Evolutionary conservation across 768 basidiomycete genomes (phyloP).

Genomic region (Boletus tomentosulus): DNA sequence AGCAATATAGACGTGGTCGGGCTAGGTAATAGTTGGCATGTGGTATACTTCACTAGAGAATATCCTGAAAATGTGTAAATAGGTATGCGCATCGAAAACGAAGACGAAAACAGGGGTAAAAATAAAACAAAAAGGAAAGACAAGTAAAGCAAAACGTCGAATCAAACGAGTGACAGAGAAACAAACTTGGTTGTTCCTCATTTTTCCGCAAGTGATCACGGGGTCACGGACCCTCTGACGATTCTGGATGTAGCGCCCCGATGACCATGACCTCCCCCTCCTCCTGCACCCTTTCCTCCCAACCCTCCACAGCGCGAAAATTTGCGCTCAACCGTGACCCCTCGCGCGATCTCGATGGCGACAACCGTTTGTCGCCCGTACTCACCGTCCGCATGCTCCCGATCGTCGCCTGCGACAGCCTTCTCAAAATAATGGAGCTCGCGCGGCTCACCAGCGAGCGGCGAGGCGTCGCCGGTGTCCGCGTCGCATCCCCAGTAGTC

Average conservation of each 20-base stretch:
- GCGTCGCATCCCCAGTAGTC: constrained; percentile 1
- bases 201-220: too few relatives aligned
- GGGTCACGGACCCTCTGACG: constrained; percentile 5
- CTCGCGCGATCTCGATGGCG: constrained; percentile 4
- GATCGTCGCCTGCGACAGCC: constrained; percentile 20
- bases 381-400: not conserved
- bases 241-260: constrained; percentile 6
- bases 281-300: not conserved
- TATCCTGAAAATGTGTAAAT: too few relatives aligned
- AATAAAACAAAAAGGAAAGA: too few relatives aligned
- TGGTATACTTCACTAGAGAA: too few relatives aligned
- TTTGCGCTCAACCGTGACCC: not conserved
- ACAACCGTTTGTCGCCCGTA: not conserved
- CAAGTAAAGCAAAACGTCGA: too few relatives aligned
- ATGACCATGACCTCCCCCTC: constrained; percentile 21
- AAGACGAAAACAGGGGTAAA: too few relatives aligned
- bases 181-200: too few relatives aligned
- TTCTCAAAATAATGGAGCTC: constrained; percentile 24
- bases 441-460: constrained; percentile 25
- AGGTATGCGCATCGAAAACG: too few relatives aligned
- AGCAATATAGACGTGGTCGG: too few relatives aligned
- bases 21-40: too few relatives aligned
- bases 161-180: too few relatives aligned
- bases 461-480: not conserved
- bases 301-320: not conserved